Evolutionary conservation across 139 green algal species (phyloP).

Genomic region (Picocystis salinarum): DNA sequence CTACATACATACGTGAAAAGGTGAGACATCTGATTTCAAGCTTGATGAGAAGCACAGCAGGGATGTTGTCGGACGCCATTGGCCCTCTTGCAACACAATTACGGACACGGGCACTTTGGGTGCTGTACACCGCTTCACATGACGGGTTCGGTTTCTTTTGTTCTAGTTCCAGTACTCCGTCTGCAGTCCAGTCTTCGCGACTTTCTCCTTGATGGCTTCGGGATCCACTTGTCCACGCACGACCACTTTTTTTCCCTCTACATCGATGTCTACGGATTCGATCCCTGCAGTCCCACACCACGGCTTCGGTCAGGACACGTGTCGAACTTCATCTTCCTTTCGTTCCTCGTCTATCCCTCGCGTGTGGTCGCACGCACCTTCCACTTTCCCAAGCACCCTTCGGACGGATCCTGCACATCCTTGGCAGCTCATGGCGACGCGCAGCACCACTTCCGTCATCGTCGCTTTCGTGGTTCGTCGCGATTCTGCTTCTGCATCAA

Average conservation of each 20-base stretch:
- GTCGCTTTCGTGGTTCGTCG: too few species aligned
- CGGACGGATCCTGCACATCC: conserved; percentile 17
- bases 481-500: too few species aligned
- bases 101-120: not conserved
- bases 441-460: conserved; percentile 11
- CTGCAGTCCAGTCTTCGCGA: conserved; percentile 46
- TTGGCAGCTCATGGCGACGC: conserved; percentile 17
- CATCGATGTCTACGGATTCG: conserved; percentile 31
- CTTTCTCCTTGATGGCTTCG: conserved; percentile 33
- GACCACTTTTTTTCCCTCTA: conserved; percentile 36
- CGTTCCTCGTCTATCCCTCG: too few species aligned
- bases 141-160: not conserved
- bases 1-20: not conserved
- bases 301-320: not conserved
- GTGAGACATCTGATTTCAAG: too few species aligned
- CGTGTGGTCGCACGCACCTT: conserved; percentile 6
- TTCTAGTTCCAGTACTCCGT: conserved; percentile 15
- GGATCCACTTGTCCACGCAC: conserved; percentile 36
- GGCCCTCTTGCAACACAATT: not conserved
- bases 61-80: too few species aligned
- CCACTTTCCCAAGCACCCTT: conserved; percentile 18
- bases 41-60: too few species aligned
- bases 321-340: not conserved
- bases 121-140: not conserved
- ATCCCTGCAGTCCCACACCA: conserved; percentile 20